Base-by-base conservation (phyloP, 2,329 filamentous ascomycete species). In the Colletotrichum euphorbiae region DNA sequence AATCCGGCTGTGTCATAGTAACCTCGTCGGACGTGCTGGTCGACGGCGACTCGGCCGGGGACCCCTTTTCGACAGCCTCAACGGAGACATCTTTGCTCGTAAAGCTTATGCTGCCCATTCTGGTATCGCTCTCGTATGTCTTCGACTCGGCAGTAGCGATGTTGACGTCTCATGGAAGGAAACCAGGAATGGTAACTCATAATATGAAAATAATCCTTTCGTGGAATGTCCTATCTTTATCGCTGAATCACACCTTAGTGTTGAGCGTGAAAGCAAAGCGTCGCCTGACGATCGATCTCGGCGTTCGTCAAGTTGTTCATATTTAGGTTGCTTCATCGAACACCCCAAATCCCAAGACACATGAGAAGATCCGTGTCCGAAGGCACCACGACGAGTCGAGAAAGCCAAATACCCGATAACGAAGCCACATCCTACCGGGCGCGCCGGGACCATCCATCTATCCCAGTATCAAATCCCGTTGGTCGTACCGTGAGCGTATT, bases 1-100 rank as follows among this genome's bases (percentile, higher is more conserved):
- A 69, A 46, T 69, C 61, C 17, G 66, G 48, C 15, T 36, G 61
- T 17, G 54, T 54, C 61, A 69, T 66, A 40, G 36, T 48, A 6
- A 38, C 42, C 9, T 69, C 66, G 1, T 60, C 48, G 6, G 54
- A 24, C 21, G 55, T 55, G 31, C 11, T 24, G 13, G 11, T 60
- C 8, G 46, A 11, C 9, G n/a, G 46, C 6, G 46, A 17, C 7
- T 40, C 11, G 48, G 17, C 24, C 58, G 40, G n/a, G 4, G 61
- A 28, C n/a, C 42, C 54, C n/a, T 60, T 59, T 13, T 55, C 61
- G 40, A 50, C 17, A 40, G 55, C 42, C 21, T 65, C 55, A 15
- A 50, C 33, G 2, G 54, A 60, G 54, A 21, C 61, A 36, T 60
- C 21, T 59, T 69, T 55, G 40, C 55, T 52, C 24, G 46, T 15